Conservation (phyloP, 2,329 filamentous ascomycete genomes). For the Hymenoscyphus fraxineus region DNA sequence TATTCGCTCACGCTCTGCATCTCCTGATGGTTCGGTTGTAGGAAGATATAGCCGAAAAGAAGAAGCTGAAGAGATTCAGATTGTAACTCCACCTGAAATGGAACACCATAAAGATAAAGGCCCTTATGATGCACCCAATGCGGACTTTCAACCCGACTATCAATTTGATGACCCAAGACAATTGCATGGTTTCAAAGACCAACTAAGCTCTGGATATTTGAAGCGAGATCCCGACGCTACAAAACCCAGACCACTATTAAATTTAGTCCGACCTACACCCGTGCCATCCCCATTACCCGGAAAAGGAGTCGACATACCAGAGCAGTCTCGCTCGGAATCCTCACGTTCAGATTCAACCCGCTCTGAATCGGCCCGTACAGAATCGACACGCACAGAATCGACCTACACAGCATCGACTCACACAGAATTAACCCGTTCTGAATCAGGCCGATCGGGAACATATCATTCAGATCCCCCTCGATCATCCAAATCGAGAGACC, state of each 20-base stretch:
- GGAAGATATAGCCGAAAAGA: slow-evolving; percentile 46
- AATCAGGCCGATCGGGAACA: slow-evolving; percentile 10
- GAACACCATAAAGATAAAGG: slow-evolving; percentile 44
- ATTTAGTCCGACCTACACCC: slow-evolving; percentile 59
- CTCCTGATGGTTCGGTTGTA: slow-evolving; percentile 51
- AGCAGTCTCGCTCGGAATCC: slow-evolving; percentile 29
- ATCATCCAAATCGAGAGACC: slow-evolving; percentile 29
- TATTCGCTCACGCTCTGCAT: slow-evolving; percentile 49
- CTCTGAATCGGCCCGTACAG: slow-evolving; percentile 20
- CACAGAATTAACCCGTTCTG: slow-evolving; percentile 9
- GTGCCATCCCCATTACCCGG: slow-evolving; percentile 47
- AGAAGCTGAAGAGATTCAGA: slow-evolving; percentile 39
- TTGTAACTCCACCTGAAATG: slow-evolving; percentile 54
- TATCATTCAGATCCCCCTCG: slow-evolving; percentile 11
- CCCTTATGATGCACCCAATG: slow-evolving; percentile 55
- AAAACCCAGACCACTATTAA: slow-evolving; percentile 49
- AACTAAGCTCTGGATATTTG: slow-evolving; percentile 28
- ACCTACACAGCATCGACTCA: slow-evolving; percentile 22
- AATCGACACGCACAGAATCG: slow-evolving; percentile 13
- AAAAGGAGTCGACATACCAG: slow-evolving; percentile 33
- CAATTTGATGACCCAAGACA: slow-evolving; percentile 50
- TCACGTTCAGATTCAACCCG: slow-evolving; percentile 26
- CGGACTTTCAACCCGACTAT: slow-evolving; percentile 61
- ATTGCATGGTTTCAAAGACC: slow-evolving; percentile 36
- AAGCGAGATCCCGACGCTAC: slow-evolving; percentile 28